Evolutionary conservation across 176 grass and related monocot genomes (phyloP), one percentile per base, ranked within the genome.

Genomic region (Juncus effusus): DNA sequence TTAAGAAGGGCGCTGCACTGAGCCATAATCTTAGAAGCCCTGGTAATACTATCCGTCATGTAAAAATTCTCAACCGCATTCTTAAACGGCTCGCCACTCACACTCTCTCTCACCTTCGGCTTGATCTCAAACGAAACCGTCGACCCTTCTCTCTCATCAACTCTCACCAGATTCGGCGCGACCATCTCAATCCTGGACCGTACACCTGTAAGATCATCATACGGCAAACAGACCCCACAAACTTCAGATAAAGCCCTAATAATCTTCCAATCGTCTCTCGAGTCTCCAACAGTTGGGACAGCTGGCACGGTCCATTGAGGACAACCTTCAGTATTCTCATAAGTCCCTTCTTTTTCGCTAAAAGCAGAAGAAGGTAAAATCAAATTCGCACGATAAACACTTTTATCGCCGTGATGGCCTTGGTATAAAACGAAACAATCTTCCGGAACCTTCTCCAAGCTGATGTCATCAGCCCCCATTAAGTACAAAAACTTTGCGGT

Each of bases 251-350:
- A 81, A 56, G 95, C 95, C 40, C 95, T 75, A 53, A 99, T 76
- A 71, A 99, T 99, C 86, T 99, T 99, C 95, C 95, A 99, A 80
- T 99, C 89, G 80, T 99, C 95, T 59, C 95, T 94, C 52, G 95
- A 80, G 78, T 99, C 89, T 58, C 95, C 95, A 13, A 99, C 86
- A 0, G 89, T 99, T 15, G 95, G 95, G 36, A 99, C 95, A 76
- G 95, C 95, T 38, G 95, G 89, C 60, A 85, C 78, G 5, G 86
- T 99, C 95, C 89, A 94, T 38, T 99, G 95, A 36, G 89, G 62
- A 70, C 83, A 94, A 6, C 95, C 95, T 77, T 99, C 95, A 0
- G 95, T 94, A 60, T 99, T 99, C 74, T 99, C 95, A 2, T 99
- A 93, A 6, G 89, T 99, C 14, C 86, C 95, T 76, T 94, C 89